Base-by-base conservation (phyloP, 2,329 filamentous ascomycete species). In the Claviceps cyperi region DNA sequence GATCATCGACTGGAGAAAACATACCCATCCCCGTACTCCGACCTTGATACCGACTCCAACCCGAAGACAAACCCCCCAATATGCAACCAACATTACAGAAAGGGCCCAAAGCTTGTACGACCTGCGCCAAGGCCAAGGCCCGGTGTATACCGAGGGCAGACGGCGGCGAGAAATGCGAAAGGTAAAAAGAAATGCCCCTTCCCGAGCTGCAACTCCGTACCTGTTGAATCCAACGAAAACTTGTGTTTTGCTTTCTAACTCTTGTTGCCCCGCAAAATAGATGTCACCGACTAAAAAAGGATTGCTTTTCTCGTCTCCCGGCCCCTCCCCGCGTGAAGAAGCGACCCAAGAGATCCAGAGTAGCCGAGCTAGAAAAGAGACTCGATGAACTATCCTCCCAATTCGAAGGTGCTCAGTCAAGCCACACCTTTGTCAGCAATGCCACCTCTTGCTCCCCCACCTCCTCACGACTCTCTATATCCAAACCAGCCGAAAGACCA, bases 101-200 rank as follows among this genome's bases (percentile, higher is more conserved):
- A 53, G 72, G 72, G 13, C 72, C 73, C 3, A 69, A 70, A 55
- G 73, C 73, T 43, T 76, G 73, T 56, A 64, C 64, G 1, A 74
- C 71, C 1, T 76, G 73, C 56, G 73, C 73, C 52, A 73, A 69
- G 55, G 73, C 73, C n/a, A 76, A 76, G 57, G 68, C 71, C 32
- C 65, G 72, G 56, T 76, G 73, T 43, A 68, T 73, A 24, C 63
- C 69, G 0, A 68, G 72, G 2, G 66, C 68, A 9, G 58, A 60
- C 14, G 64, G 60, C 5, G 61, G 58, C 36, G 61, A 64, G 49
- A 70, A 71, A 50, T 76, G 73, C 54, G 72, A 76, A 53, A 68
- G 73, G 72, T 75, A 55, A 46, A 32, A 11, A 32, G 28, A 32
- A 11, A 32, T 4, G 9, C 28, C 4, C 28, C 11, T 32, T 32